These are phyloP conservation scores for Nemania bipapillata DNA, from an alignment of 2,329 filamentous ascomycete genomes.

Conservation along the genomic window DNA sequence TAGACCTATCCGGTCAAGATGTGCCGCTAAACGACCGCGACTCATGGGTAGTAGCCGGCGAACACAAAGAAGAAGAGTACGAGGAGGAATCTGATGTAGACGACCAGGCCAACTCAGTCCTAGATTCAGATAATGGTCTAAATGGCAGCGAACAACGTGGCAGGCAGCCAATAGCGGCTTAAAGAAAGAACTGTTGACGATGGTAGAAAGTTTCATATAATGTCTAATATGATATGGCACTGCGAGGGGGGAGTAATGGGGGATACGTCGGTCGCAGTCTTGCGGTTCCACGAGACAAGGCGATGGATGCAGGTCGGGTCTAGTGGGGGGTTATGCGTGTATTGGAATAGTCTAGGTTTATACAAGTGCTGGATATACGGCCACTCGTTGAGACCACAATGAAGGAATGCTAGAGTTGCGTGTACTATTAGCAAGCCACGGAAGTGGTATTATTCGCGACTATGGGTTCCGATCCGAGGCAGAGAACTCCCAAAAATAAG, in stretches of 20 bases:
- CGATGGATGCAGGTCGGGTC: constrained; percentile 13
- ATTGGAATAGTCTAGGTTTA: constrained; percentile 15
- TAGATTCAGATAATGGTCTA: constrained; percentile 64
- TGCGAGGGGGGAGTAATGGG: background rate
- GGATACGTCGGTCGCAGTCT: background rate
- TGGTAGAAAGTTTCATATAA: constrained; percentile 39
- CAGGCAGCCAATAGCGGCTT: constrained; percentile 38
- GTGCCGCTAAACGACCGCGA: constrained; percentile 79
- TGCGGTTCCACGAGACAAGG: constrained; percentile 5
- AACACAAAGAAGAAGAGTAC: constrained; percentile 67
- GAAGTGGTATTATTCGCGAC: background rate
- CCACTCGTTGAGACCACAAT: constrained; percentile 15
- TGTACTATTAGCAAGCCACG: constrained; percentile 13
- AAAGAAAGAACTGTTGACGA: too few relatives aligned
- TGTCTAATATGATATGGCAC: constrained; percentile 46
- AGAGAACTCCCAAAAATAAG: background rate
- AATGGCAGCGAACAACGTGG: constrained; percentile 63
- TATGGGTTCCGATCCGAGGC: background rate
- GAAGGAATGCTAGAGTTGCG: background rate
- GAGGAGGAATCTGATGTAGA: constrained; percentile 74
- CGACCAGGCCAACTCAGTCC: constrained; percentile 65
- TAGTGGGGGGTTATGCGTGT: constrained; percentile 5
- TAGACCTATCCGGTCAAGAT: constrained; percentile 87
- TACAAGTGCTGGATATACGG: constrained; percentile 4
- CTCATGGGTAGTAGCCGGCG: constrained; percentile 82